Conservation (phyloP, 116 monocot species). For the Thalassia testudinum region DNA sequence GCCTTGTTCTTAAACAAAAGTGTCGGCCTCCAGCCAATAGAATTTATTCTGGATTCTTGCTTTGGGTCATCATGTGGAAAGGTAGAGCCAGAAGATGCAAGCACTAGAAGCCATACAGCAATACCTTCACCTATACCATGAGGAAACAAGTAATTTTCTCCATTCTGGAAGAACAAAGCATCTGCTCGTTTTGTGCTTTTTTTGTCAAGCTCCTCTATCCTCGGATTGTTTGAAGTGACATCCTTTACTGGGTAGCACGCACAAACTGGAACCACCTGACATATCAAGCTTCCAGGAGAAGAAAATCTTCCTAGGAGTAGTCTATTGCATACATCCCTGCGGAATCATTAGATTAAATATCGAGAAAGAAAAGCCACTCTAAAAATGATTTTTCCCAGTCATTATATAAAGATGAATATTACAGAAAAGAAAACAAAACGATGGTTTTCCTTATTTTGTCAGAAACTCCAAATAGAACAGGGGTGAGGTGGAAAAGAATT, state of each 20-base stretch:
- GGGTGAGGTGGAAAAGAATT: too few relatives aligned
- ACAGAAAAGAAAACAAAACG: too few relatives aligned
- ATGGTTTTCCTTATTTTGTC: too few relatives aligned
- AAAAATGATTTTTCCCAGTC: too few relatives aligned
- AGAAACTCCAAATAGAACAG: too few relatives aligned
- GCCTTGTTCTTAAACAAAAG: conserved; percentile 30
- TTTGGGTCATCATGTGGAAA: conserved; percentile 10
- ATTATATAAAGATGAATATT: too few relatives aligned
- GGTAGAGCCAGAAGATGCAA: conserved; percentile 23
- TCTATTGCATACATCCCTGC: conserved; percentile 32
- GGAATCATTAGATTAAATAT: too few relatives aligned
- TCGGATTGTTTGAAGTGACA: conserved; percentile 4
- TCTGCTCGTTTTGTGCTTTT: conserved; percentile 4
- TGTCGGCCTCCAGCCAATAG: conserved; percentile 54
- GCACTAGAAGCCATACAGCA: conserved; percentile 62
- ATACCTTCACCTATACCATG: conserved; percentile 14
- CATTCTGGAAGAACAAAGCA: conserved; percentile 6
- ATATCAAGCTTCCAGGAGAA: conserved; percentile 30
- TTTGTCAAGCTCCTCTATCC: conserved; percentile 10
- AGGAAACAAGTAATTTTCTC: conserved; percentile 3
- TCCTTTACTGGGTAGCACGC: conserved; percentile 23
- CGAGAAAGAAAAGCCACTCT: neutral
- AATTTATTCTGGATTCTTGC: conserved; percentile 4
- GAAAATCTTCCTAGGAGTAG: conserved; percentile 35
- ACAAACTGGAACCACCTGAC: conserved; percentile 49